Evolutionary conservation across 805 yeast species (phyloP).

Genomic region (Kregervanrija pseudodelftensis): DNA sequence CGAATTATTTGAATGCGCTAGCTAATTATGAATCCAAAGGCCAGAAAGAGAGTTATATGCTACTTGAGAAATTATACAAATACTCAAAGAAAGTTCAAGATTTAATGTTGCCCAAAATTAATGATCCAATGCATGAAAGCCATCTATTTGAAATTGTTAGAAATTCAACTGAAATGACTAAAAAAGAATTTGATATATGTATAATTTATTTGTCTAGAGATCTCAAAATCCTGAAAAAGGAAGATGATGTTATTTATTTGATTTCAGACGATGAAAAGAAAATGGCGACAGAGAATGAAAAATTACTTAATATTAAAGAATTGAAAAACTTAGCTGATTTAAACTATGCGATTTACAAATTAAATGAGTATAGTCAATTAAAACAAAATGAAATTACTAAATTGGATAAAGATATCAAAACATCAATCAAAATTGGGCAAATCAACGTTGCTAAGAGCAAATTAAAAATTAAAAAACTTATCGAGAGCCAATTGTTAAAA

Average conservation of each 20-base stretch:
- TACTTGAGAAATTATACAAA: constrained; percentile 10
- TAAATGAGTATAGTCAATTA: constrained; percentile 13
- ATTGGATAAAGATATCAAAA: constrained; percentile 7
- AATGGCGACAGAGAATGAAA: not conserved
- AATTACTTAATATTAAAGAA: constrained; percentile 9
- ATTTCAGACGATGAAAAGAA: not conserved
- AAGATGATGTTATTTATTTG: not conserved
- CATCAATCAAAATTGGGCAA: constrained; percentile 13
- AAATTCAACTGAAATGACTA: constrained; percentile 2
- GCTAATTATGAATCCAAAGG: constrained; percentile 8
- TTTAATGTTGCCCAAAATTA: constrained; percentile 1
- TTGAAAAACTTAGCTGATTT: constrained; percentile 21
- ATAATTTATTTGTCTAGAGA: constrained; percentile 18
- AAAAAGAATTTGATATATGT: constrained; percentile 18
- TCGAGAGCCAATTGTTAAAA: constrained; percentile 17
- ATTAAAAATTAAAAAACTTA: constrained; percentile 16
- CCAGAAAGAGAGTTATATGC: constrained; percentile 15
- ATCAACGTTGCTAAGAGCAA: constrained; percentile 17
- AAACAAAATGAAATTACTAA: constrained; percentile 8
- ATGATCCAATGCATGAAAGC: constrained; percentile 10
- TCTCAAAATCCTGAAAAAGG: not conserved
- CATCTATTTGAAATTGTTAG: constrained; percentile 12
- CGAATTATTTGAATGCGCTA: constrained; percentile 5
- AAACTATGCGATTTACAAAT: constrained; percentile 20
- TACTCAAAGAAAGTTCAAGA: constrained; percentile 8